phyloP scores from a whole-genome alignment of 768 basidiomycete species.

The Coprinellus micaceus region DNA sequence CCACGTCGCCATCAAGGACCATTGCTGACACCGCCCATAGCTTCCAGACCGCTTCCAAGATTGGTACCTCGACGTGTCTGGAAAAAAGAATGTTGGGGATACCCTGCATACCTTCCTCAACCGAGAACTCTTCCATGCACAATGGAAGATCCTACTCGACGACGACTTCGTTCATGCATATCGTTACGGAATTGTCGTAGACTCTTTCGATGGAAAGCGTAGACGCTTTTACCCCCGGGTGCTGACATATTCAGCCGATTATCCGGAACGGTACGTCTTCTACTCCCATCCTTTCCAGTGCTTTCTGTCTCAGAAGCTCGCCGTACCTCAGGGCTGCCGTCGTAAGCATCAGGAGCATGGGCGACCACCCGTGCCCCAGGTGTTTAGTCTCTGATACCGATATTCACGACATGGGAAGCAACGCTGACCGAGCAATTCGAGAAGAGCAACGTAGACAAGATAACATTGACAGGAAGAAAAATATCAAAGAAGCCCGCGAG shows the following conservation, averaged over 20 bases:
- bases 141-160: slow-evolving; percentile 6
- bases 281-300: too few relatives aligned
- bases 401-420: too few relatives aligned
- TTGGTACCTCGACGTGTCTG: not conserved
- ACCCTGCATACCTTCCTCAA: not conserved
- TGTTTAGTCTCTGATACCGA: too few relatives aligned
- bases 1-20: not conserved
- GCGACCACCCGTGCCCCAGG: too few relatives aligned
- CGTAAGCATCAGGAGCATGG: too few relatives aligned
- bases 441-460: too few relatives aligned
- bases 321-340: too few relatives aligned
- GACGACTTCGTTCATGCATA: slow-evolving; percentile 3
- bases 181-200: slow-evolving; percentile 1
- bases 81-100: not conserved
- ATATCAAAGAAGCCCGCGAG: not conserved
- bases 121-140: slow-evolving; percentile 1
- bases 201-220: not conserved
- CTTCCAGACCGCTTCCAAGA: not conserved
- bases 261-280: slow-evolving; percentile 3
- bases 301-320: too few relatives aligned
- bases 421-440: too few relatives aligned
- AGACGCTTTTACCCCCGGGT: slow-evolving; percentile 4
- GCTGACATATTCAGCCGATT: slow-evolving; percentile 9
- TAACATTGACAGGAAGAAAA: too few relatives aligned
- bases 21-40: not conserved